phyloP scores from a whole-genome alignment of 2,329 filamentous ascomycete species.

The Chrysoporthe deuterocubensis region DNA sequence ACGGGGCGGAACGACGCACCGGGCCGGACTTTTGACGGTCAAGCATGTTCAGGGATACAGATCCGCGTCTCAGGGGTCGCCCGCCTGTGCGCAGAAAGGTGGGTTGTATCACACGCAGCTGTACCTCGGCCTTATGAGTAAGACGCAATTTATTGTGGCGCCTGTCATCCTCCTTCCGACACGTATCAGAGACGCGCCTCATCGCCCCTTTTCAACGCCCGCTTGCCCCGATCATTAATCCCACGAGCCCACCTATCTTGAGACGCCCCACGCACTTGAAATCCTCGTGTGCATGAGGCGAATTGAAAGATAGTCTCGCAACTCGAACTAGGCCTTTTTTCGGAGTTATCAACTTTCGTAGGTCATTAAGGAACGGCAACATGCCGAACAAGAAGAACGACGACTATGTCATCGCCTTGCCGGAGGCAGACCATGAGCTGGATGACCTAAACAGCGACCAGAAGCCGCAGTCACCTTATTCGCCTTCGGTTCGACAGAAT shows the following conservation, averaged over 20 bases:
- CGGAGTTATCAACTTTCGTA: not conserved
- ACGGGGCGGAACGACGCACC: not conserved
- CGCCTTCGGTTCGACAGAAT: conserved; percentile 19
- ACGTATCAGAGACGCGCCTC: conserved; percentile 3
- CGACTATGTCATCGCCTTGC: conserved; percentile 74
- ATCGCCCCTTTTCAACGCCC: not conserved
- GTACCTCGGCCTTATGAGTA: conserved; percentile 1
- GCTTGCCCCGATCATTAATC: not conserved
- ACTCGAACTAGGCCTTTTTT: not conserved
- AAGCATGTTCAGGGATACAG: not conserved
- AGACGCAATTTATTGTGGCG: not conserved
- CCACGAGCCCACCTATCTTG: not conserved
- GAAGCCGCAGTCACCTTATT: conserved; percentile 44
- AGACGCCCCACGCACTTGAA: not conserved
- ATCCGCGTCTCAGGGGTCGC: not conserved
- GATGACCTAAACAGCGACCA: conserved; percentile 48
- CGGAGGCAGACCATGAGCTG: conserved; percentile 52
- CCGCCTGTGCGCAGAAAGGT: not conserved
- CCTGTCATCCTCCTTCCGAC: conserved; percentile 7
- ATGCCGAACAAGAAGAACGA: conserved; percentile 93
- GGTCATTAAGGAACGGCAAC: conserved; percentile 31
- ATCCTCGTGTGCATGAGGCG: not conserved
- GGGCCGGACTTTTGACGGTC: not conserved
- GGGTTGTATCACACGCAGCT: not conserved
- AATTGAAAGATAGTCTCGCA: not conserved